Conservation (phyloP, 148 eudicot species). For the Bassia scoparia region DNA sequence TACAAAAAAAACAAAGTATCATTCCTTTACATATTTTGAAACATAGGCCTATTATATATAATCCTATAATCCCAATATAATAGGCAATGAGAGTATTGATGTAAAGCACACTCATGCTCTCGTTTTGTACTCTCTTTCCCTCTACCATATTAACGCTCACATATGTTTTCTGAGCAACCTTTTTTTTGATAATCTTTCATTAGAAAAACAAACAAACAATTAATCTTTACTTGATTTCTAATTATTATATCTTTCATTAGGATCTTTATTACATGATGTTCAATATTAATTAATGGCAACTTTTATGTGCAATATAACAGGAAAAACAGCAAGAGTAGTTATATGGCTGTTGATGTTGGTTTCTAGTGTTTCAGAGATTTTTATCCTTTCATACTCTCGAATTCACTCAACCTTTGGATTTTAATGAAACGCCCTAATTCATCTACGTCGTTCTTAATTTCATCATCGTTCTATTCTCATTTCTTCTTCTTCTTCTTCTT, state of each 20-base stretch:
- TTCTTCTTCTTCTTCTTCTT: conserved; percentile 34
- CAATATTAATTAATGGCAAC: conserved; percentile 7
- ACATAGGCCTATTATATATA: background rate
- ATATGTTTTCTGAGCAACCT: background rate
- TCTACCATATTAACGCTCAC: too few species aligned
- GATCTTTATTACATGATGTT: background rate
- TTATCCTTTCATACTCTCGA: background rate
- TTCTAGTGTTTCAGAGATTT: background rate
- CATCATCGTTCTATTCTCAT: conserved; percentile 42
- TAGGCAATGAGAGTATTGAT: background rate
- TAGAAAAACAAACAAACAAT: too few species aligned
- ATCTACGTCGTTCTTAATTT: conserved; percentile 44
- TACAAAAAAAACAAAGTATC: too few species aligned
- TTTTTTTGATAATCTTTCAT: too few species aligned
- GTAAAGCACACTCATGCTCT: background rate
- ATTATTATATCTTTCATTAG: background rate
- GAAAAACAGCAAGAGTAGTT: background rate
- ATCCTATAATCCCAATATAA: background rate
- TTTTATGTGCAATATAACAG: background rate
- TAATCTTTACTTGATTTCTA: too few species aligned
- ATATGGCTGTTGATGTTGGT: conserved; percentile 5
- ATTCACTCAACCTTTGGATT: conserved; percentile 9
- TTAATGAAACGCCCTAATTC: conserved; percentile 28
- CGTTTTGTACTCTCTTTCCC: background rate
- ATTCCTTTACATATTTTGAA: too few species aligned